phyloP scores from a whole-genome alignment of 2,329 filamentous ascomycete species.

The Didymosphaeria variabile region DNA sequence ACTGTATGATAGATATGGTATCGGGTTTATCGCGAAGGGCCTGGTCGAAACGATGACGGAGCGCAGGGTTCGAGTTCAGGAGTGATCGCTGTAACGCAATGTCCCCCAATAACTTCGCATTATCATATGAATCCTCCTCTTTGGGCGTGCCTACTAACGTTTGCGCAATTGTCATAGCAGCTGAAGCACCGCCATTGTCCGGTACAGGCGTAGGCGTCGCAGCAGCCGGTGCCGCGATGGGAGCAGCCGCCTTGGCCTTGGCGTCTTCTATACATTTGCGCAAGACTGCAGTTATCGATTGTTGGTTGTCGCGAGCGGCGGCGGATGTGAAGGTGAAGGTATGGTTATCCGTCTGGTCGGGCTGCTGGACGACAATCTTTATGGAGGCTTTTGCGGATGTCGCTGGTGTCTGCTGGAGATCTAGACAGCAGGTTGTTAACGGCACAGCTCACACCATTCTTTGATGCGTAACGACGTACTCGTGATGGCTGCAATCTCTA shows the following conservation, averaged over 20 bases:
- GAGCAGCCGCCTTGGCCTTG: constrained; percentile 60
- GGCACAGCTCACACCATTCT: constrained; percentile 1
- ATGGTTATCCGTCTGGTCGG: constrained; percentile 72
- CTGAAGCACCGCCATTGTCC: constrained; percentile 57
- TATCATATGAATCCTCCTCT: constrained; percentile 77
- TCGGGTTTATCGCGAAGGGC: constrained; percentile 84
- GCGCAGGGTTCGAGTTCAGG: constrained; percentile 77
- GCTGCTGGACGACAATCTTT: constrained; percentile 82
- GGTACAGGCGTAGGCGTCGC: constrained; percentile 24
- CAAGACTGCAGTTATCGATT: constrained; percentile 82
- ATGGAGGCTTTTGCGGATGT: constrained; percentile 90
- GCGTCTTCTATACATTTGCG: constrained; percentile 77
- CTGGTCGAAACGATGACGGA: constrained; percentile 88
- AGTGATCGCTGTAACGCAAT: constrained; percentile 87
- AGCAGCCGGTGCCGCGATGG: constrained; percentile 39
- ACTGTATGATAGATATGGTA: constrained; percentile 79
- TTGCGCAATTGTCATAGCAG: constrained; percentile 80
- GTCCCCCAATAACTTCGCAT: constrained; percentile 78
- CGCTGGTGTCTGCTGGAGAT: constrained; percentile 94
- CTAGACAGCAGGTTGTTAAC: constrained; percentile 54
- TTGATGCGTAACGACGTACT: constrained; percentile 65
- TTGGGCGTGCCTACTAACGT: constrained; percentile 61
- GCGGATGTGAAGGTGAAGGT: constrained; percentile 89
- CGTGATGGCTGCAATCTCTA: constrained; percentile 79
- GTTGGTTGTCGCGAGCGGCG: constrained; percentile 83